Conservation (phyloP, 73 alveolate species). For the Vitrella brassicaformis region DNA sequence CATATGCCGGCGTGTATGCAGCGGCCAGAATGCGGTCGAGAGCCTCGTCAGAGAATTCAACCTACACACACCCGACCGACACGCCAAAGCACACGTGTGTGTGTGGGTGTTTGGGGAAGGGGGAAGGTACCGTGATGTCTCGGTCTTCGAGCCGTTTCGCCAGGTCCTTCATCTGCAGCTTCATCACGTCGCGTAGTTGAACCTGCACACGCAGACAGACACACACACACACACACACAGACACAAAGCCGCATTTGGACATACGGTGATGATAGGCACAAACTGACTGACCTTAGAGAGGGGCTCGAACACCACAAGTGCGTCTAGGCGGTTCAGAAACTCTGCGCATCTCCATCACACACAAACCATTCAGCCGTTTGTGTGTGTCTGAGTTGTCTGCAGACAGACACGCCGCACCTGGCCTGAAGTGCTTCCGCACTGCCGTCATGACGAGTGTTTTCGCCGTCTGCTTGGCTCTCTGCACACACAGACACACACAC, state of each 20-base stretch:
- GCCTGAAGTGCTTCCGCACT: background rate
- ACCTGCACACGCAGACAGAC: background rate
- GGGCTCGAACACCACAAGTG: conserved; percentile 24
- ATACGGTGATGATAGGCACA: background rate
- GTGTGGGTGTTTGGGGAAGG: too few relatives aligned
- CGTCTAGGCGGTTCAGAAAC: conserved; percentile 24
- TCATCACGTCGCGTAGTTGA: too few relatives aligned
- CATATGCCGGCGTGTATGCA: conserved; percentile 16
- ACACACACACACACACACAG: background rate
- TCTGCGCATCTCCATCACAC: too few relatives aligned
- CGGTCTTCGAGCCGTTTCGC: background rate
- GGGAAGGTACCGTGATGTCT: too few relatives aligned
- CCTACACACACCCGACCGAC: too few relatives aligned
- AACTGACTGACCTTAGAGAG: background rate
- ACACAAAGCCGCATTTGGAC: background rate
- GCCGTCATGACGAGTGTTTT: background rate
- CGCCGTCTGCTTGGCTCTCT: too few relatives aligned
- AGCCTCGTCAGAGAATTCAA: background rate
- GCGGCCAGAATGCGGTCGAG: background rate
- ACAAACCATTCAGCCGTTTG: too few relatives aligned
- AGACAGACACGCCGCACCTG: too few relatives aligned
- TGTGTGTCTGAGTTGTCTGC: too few relatives aligned
- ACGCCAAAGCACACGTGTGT: too few relatives aligned
- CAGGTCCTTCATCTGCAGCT: background rate
- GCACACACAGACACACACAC: too few relatives aligned